Evolutionary conservation across 2,329 filamentous ascomycete genomes (phyloP).

Genomic region (Arthroderma uncinatum): DNA sequence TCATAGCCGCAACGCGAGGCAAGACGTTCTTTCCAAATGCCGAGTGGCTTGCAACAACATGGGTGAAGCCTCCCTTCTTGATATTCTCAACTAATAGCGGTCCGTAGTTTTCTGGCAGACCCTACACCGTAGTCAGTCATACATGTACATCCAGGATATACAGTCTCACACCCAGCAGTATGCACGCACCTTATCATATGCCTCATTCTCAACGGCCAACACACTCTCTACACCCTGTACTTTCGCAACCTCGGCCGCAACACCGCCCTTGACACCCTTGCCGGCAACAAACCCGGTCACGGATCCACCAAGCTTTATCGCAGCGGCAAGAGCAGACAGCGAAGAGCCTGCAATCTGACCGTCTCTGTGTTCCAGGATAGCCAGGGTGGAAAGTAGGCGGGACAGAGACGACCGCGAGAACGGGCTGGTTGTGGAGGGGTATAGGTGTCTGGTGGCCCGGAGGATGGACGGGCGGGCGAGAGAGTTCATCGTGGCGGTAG

Average conservation of each 20-base stretch:
- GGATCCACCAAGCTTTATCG: constrained; percentile 71
- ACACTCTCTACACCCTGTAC: constrained; percentile 86
- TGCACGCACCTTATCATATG: constrained; percentile 73
- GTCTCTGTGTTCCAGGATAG: constrained; percentile 83
- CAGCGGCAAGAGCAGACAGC: constrained; percentile 73
- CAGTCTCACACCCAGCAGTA: neutral
- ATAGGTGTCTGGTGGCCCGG: constrained; percentile 37
- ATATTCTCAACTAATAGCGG: constrained; percentile 90
- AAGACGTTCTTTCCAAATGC: constrained; percentile 94
- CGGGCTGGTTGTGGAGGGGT: constrained; percentile 23
- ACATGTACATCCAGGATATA: neutral
- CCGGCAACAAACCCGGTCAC: constrained; percentile 85
- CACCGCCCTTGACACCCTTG: constrained; percentile 56
- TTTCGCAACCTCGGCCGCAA: constrained; percentile 74
- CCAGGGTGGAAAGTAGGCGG: constrained; percentile 74
- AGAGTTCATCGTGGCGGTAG: constrained; percentile 12
- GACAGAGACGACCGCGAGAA: constrained; percentile 44
- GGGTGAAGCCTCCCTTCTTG: constrained; percentile 87
- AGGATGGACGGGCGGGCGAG: constrained; percentile 32
- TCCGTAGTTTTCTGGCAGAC: constrained; percentile 88
- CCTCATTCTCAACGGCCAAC: constrained; percentile 72
- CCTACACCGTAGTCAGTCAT: constrained; percentile 38
- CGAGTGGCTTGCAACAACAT: constrained; percentile 80
- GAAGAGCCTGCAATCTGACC: constrained; percentile 76
- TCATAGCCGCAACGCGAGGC: constrained; percentile 78